These are phyloP conservation scores for Meripilus lineatus DNA, from an alignment of 1,284 basidiomycete species.

Conservation along the genomic window DNA sequence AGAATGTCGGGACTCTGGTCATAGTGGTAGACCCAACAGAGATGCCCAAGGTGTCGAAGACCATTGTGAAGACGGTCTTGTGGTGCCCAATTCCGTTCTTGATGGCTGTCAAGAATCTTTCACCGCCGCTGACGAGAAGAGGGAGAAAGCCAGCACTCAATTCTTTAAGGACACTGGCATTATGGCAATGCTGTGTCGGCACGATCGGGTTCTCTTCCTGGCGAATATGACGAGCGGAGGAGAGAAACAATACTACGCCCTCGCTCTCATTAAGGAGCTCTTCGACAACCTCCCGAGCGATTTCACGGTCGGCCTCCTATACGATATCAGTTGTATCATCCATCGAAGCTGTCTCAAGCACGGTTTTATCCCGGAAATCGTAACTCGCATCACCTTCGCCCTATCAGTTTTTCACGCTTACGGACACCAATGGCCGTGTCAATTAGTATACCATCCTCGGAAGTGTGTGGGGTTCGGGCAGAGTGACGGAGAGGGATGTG, in stretches of 20 bases:
- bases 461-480: neutral
- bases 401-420: slow-evolving; percentile 5
- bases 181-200: too few species aligned
- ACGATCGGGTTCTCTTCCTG: too few species aligned
- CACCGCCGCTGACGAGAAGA: slow-evolving; percentile 2
- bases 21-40: too few species aligned
- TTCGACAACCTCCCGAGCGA: neutral
- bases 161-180: slow-evolving; percentile 3
- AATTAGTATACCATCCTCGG: slow-evolving; percentile 2
- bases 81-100: slow-evolving; percentile 3
- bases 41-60: too few species aligned
- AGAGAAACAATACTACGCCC: slow-evolving; percentile 2
- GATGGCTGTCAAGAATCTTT: slow-evolving; percentile 4
- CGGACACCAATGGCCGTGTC: too few species aligned
- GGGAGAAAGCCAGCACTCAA: slow-evolving; percentile 3
- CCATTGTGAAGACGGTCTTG: neutral
- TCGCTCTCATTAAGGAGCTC: neutral
- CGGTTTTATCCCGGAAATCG: neutral
- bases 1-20: too few species aligned
- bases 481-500: neutral
- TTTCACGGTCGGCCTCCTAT: neutral
- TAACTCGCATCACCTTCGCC: slow-evolving; percentile 1
- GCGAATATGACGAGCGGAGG: too few species aligned
- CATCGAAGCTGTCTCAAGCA: too few species aligned
- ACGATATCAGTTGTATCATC: too few species aligned